A percentile compares a stretch with the other conserved stretches of the same genome.
Conservation (phyloP, 2,329 filamentous ascomycete species). For the Aspergillus texensis region DNA sequence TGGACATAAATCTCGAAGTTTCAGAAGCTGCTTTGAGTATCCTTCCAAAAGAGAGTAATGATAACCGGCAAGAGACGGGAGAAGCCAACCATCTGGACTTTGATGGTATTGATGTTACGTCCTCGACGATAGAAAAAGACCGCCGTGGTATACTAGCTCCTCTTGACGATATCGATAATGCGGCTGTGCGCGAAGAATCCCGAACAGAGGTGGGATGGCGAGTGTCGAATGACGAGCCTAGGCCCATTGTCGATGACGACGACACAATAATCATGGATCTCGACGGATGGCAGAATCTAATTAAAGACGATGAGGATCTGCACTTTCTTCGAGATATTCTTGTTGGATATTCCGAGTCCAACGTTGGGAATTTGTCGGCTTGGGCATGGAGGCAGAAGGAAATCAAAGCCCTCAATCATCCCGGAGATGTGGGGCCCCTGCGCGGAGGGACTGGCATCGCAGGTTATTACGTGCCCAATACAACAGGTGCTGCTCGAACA, state of each 20-base stretch:
- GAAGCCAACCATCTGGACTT: constrained; percentile 62
- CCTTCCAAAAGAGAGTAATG: neutral
- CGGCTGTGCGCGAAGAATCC: constrained; percentile 37
- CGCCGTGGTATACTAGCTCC: constrained; percentile 9
- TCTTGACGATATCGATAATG: constrained; percentile 29
- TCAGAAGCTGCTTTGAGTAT: neutral
- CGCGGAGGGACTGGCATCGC: constrained; percentile 58
- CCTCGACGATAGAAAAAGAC: constrained; percentile 17
- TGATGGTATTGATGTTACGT: constrained; percentile 21
- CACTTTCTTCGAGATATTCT: constrained; percentile 58
- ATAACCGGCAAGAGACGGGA: neutral
- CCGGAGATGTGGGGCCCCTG: constrained; percentile 57
- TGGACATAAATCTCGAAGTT: neutral
- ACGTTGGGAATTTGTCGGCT: constrained; percentile 60
- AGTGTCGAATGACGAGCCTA: constrained; percentile 61
- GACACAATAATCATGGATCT: constrained; percentile 66
- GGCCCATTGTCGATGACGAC: constrained; percentile 68
- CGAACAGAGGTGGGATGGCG: constrained; percentile 61
- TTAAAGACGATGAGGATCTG: constrained; percentile 72
- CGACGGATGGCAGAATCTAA: constrained; percentile 68
- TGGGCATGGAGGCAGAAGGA: constrained; percentile 75
- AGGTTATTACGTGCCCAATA: constrained; percentile 81
- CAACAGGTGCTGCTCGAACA: constrained; percentile 82
- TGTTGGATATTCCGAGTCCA: constrained; percentile 47
- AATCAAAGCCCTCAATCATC: constrained; percentile 68